These are phyloP conservation scores for Candida adriatica DNA, from an alignment of 805 yeast genomes.

Conservation along the genomic window DNA sequence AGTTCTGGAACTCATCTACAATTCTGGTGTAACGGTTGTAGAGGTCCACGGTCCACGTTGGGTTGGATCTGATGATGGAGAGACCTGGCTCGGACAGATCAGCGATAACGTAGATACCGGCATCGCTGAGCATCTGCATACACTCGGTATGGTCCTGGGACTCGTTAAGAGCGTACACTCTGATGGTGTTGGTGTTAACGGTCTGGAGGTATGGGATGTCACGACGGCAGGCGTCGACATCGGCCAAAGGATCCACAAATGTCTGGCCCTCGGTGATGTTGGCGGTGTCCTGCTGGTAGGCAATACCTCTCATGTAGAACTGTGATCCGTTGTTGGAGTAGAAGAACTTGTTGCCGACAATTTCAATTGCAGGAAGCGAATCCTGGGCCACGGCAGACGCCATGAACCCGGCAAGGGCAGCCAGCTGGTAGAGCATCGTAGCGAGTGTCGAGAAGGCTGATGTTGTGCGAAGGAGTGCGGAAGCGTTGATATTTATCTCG, in stretches of 20 bases:
- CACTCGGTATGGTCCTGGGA: conserved; percentile 59
- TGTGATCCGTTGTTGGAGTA: conserved; percentile 73
- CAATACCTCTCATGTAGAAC: conserved; percentile 71
- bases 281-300: conserved; percentile 67
- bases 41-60: conserved; percentile 58
- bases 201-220: conserved; percentile 65
- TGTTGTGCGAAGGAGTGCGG: too few relatives aligned
- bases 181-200: conserved; percentile 59
- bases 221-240: conserved; percentile 53
- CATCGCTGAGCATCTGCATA: conserved; percentile 59
- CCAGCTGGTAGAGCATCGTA: conserved; percentile 28
- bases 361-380: conserved; percentile 58
- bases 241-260: conserved; percentile 68
- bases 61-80: conserved; percentile 56
- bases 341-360: conserved; percentile 73
- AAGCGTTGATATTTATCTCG: too few relatives aligned
- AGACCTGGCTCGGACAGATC: conserved; percentile 64
- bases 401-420: conserved; percentile 26
- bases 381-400: conserved; percentile 29
- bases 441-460: too few relatives aligned
- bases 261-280: conserved; percentile 36
- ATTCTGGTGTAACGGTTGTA: conserved; percentile 63
- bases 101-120: conserved; percentile 76
- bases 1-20: conserved; percentile 60
- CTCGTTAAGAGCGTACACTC: conserved; percentile 72